Conservation (phyloP, 805 yeast species). For the Yarrowia keelungensis region DNA sequence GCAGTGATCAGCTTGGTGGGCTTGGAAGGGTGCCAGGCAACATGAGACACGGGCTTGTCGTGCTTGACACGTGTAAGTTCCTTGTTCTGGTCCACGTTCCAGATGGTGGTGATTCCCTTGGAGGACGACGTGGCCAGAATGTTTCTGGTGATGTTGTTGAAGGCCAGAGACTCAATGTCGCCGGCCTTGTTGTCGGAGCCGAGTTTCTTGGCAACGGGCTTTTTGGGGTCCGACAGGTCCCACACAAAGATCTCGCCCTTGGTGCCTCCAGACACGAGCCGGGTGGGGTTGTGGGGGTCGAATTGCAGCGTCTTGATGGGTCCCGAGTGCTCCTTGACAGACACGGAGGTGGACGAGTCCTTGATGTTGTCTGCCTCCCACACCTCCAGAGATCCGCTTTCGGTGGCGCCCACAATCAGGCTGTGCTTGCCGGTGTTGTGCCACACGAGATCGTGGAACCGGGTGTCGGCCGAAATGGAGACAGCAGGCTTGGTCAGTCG, state of each 20-base stretch:
- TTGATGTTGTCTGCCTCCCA: conserved; percentile 70
- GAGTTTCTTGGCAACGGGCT: conserved; percentile 67
- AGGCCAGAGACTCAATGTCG: conserved; percentile 79
- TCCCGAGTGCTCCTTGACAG: conserved; percentile 66
- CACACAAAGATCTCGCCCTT: conserved; percentile 88
- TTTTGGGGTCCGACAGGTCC: conserved; percentile 68
- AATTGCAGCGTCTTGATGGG: conserved; percentile 77
- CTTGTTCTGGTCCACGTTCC: conserved; percentile 88
- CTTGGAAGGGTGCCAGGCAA: conserved; percentile 94
- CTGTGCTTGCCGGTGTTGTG: conserved; percentile 62
- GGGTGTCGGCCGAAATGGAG: conserved; percentile 59
- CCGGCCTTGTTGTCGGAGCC: conserved; percentile 58
- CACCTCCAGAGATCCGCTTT: conserved; percentile 77
- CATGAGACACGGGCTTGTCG: conserved; percentile 73
- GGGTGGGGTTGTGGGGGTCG: conserved; percentile 72
- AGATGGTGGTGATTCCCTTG: conserved; percentile 85
- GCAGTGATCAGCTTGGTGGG: conserved; percentile 89
- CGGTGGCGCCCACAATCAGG: conserved; percentile 86
- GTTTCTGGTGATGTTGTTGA: conserved; percentile 85
- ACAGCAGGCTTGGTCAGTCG: conserved; percentile 53
- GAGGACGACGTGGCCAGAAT: conserved; percentile 90
- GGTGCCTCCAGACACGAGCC: conserved; percentile 87
- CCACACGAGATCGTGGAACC: conserved; percentile 86
- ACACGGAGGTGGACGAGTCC: conserved; percentile 55
- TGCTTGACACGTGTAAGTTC: conserved; percentile 88